Conservation (phyloP, 2,329 filamentous ascomycete species). For the Xylariaceae sp. region DNA sequence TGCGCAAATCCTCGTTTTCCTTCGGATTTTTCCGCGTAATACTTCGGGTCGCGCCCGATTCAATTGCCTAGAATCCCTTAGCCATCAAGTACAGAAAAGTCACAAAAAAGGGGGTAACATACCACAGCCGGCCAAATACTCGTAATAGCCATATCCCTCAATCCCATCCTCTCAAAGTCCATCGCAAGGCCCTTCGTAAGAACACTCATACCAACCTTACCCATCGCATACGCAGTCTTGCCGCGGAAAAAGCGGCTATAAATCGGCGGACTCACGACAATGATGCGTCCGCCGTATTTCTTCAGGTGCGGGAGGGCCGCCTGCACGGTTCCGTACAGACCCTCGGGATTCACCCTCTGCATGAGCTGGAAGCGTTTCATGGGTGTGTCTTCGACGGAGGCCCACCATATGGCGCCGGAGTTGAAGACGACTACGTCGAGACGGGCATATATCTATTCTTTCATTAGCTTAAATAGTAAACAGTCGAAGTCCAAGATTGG, state of each 20-base stretch:
- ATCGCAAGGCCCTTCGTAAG: conserved; percentile 76
- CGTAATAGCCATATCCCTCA: conserved; percentile 66
- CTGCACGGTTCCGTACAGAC: conserved; percentile 68
- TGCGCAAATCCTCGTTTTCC: conserved; percentile 56
- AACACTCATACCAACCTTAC: conserved; percentile 77
- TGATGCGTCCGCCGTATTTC: conserved; percentile 53
- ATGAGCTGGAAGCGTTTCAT: conserved; percentile 73
- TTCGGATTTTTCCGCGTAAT: conserved; percentile 30
- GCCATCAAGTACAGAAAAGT: neutral
- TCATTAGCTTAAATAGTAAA: neutral
- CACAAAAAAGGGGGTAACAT: conserved; percentile 30
- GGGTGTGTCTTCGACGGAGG: conserved; percentile 65
- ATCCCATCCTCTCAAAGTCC: conserved; percentile 67
- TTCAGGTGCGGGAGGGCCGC: conserved; percentile 62
- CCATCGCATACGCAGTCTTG: conserved; percentile 77
- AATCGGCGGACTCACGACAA: conserved; percentile 79
- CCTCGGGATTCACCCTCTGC: conserved; percentile 69
- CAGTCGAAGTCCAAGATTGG: neutral
- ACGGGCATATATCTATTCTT: conserved; percentile 47
- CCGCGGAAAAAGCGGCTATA: conserved; percentile 81
- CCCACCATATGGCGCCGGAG: conserved; percentile 81
- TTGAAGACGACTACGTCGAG: conserved; percentile 79
- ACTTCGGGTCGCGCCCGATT: conserved; percentile 43
- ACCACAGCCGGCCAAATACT: conserved; percentile 78
- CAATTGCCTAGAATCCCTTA: conserved; percentile 47